Conservation (phyloP, 2,329 filamentous ascomycete genomes). For the Colletotrichum lentis region DNA sequence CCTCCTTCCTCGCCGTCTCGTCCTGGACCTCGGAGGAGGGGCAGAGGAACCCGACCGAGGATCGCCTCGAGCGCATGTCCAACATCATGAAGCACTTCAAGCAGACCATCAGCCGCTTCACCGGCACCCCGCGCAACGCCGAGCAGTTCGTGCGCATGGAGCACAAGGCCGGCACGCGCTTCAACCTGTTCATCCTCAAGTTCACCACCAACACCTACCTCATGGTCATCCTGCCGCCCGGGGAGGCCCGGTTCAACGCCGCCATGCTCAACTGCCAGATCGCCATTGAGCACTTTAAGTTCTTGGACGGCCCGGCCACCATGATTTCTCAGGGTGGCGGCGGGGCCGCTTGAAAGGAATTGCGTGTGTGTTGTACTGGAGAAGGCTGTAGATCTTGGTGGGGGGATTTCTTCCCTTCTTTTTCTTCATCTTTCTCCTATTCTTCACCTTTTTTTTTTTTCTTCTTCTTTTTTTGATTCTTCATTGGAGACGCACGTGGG, state of each 20-base stretch:
- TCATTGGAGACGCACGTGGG: not conserved
- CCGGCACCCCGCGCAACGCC: conserved; percentile 79
- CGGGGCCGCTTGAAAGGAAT: conserved; percentile 7
- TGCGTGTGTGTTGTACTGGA: not conserved
- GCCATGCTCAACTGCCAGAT: conserved; percentile 91
- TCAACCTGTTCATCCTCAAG: conserved; percentile 93
- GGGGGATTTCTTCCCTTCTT: no score
- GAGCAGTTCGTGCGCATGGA: conserved; percentile 85
- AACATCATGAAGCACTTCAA: conserved; percentile 99
- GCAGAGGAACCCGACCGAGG: conserved; percentile 82
- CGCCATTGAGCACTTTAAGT: conserved; percentile 81
- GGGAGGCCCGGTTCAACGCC: conserved; percentile 89
- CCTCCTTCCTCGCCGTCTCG: conserved; percentile 95
- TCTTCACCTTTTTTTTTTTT: no score
- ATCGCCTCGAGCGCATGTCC: conserved; percentile 91
- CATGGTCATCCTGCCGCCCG: conserved; percentile 88
- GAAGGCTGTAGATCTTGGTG: not conserved
- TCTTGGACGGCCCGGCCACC: conserved; percentile 61
- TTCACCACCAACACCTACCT: conserved; percentile 98
- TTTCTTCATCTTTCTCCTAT: no score
- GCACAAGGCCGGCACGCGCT: conserved; percentile 77
- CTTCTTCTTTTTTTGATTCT: not conserved
- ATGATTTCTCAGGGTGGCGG: conserved; percentile 37
- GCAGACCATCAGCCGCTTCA: conserved; percentile 79
- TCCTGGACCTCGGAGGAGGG: conserved; percentile 83